A percentile compares a stretch with the other conserved stretches of the same genome.
phyloP scores from a whole-genome alignment of 805 yeast species.

The Grigorovia jiainica region DNA sequence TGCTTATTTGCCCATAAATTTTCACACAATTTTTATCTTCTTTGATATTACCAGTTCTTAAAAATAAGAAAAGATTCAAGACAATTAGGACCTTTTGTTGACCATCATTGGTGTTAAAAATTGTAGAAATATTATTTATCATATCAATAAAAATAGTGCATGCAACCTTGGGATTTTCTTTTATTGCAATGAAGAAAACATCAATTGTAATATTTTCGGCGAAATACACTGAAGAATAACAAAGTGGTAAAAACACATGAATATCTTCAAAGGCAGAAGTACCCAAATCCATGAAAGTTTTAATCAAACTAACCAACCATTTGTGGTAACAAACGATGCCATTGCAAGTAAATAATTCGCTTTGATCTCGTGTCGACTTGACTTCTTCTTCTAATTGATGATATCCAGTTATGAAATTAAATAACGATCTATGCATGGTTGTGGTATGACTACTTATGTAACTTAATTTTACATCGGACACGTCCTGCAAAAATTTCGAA shows the following conservation, averaged over 20 bases:
- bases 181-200: conserved; percentile 12
- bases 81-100: conserved; percentile 10
- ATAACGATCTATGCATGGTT: too few relatives aligned
- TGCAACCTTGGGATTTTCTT: neutral
- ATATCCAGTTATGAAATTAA: too few relatives aligned
- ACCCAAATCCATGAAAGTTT: conserved; percentile 4
- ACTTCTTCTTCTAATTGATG: too few relatives aligned
- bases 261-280: conserved; percentile 1
- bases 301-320: neutral
- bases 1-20: conserved; percentile 14
- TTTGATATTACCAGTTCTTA: conserved; percentile 19
- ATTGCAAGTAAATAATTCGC: conserved; percentile 5
- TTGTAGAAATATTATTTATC: neutral
- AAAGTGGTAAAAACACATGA: neutral
- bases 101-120: conserved; percentile 5
- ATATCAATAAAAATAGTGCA: neutral
- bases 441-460: too few relatives aligned
- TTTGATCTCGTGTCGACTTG: neutral
- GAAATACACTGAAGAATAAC: conserved; percentile 3
- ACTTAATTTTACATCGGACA: too few relatives aligned
- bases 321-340: conserved; percentile 8
- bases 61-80: conserved; percentile 19
- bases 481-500: too few relatives aligned
- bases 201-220: conserved; percentile 1
- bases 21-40: conserved; percentile 10